Evolutionary conservation across 345 rosid species (phyloP), one percentile per base, ranked within the genome.

Genomic region (Gossypium raimondii): DNA sequence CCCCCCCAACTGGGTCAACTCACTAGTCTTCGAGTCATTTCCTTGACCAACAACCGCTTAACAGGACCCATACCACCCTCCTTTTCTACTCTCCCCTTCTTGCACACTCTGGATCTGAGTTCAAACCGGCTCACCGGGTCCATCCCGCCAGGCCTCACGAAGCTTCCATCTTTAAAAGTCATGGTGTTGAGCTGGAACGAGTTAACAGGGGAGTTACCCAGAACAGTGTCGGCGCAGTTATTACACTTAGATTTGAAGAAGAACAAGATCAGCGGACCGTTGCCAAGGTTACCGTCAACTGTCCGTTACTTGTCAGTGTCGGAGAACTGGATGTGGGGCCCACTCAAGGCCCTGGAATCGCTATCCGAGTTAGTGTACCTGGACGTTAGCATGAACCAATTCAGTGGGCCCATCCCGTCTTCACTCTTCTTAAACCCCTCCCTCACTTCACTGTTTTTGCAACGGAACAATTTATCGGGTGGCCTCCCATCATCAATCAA

Each of bases 401-500:
- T 91, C 77, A 85, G 87, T 81, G 98, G 98, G 74, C 70, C 85
- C 81, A 81, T 93, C 85, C 92, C 97, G 0, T 1, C 73, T 73
- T 77, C 90, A 3, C 87, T 93, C 81, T 86, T 89, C 75, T 2
- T 34, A 0, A 47, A 80, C 20, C 83, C 88, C 4, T 2, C 86
- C 14, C 83, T 87, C 77, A 73, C 91, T 59, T 86, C 93, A 50
- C 71, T 86, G 83, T 81, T 89, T 64, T 53, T 91, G 77, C 98
- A 91, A 87, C 87, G 97, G 85, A 93, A 93, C 90, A 91, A 91
- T 85, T 85, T 91, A 53, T 87, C 95, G 2, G 90, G 93, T 7
- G 76, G 68, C 77, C 67, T 87, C 84, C 89, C 88, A 44, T 16
- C 80, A 2, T 16, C 80, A 2, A 11, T n/a, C 9, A 68, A 67